Percentiles rank a stretch among this genome's conserved stretches.
Conservation (phyloP, 805 yeast species). For the Candida cerambycidarum region DNA sequence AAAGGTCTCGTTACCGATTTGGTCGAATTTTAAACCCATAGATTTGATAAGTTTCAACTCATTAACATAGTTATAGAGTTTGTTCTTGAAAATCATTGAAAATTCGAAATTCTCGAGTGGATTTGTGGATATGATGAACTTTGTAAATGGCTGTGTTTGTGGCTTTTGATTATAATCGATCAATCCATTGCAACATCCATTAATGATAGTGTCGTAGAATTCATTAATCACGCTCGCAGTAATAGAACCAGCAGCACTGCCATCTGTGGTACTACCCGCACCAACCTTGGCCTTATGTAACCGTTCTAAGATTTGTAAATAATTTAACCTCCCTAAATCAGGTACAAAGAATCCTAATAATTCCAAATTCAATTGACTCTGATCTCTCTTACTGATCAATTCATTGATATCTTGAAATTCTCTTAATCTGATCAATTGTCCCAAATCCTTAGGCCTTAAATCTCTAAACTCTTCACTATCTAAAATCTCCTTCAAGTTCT, state of each 20-base stretch:
- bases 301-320: constrained; percentile 8
- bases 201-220: constrained; percentile 5
- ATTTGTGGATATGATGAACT: constrained; percentile 14
- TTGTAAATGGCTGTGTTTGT: constrained; percentile 7
- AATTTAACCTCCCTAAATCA: constrained; percentile 3
- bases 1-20: not conserved
- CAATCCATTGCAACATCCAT: constrained; percentile 13
- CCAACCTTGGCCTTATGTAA: constrained; percentile 4
- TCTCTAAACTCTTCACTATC: constrained; percentile 7
- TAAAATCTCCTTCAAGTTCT: constrained; percentile 20
- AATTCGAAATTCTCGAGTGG: constrained; percentile 21
- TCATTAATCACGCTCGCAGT: too few relatives aligned
- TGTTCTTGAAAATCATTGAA: constrained; percentile 18
- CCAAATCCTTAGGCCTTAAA: constrained; percentile 11
- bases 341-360: not conserved
- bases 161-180: constrained; percentile 8
- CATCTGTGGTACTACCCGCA: too few relatives aligned
- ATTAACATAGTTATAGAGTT: constrained; percentile 18
- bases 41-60: constrained; percentile 16
- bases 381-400: not conserved
- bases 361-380: not conserved
- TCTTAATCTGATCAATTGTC: constrained; percentile 1
- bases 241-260: too few relatives aligned
- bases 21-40: constrained; percentile 9
- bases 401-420: constrained; percentile 5